phyloP scores from a whole-genome alignment of 2,329 filamentous ascomycete genomes.

The Penicillium paneum region DNA sequence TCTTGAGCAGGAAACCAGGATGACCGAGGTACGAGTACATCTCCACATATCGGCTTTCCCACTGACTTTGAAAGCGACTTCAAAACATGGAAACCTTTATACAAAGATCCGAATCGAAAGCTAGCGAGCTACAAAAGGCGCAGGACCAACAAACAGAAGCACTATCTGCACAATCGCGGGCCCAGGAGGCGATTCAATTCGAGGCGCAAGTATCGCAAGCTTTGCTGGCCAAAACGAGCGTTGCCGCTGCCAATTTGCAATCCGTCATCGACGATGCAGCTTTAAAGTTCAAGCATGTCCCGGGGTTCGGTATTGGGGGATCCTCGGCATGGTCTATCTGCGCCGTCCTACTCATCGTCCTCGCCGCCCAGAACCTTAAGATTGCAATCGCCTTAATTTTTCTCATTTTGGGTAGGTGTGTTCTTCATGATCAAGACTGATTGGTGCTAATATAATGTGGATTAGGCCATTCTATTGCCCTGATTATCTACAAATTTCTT shows the following conservation, averaged over 20 bases:
- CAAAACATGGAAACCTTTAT: slow-evolving; percentile 33
- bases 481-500: slow-evolving; percentile 7
- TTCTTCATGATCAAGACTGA: not conserved
- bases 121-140: slow-evolving; percentile 30
- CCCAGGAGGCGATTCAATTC: slow-evolving; percentile 28
- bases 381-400: slow-evolving; percentile 22
- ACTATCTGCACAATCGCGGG: slow-evolving; percentile 23
- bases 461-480: slow-evolving; percentile 13
- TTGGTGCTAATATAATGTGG: not conserved
- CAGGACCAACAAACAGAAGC: slow-evolving; percentile 37
- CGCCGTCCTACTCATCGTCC: slow-evolving; percentile 24
- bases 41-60: not conserved
- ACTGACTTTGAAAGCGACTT: slow-evolving; percentile 36
- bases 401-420: slow-evolving; percentile 13
- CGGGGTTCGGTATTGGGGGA: slow-evolving; percentile 17
- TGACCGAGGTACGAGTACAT: slow-evolving; percentile 29
- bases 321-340: slow-evolving; percentile 26
- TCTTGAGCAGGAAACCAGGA: slow-evolving; percentile 34
- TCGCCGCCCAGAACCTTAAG: slow-evolving; percentile 25
- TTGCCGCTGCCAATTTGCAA: slow-evolving; percentile 32
- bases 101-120: slow-evolving; percentile 31
- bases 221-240: slow-evolving; percentile 30
- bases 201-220: slow-evolving; percentile 30
- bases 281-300: slow-evolving; percentile 20
- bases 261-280: slow-evolving; percentile 31